Conservation (phyloP, 148 eudicot genomes). For the Pharnaceum exiguum region DNA sequence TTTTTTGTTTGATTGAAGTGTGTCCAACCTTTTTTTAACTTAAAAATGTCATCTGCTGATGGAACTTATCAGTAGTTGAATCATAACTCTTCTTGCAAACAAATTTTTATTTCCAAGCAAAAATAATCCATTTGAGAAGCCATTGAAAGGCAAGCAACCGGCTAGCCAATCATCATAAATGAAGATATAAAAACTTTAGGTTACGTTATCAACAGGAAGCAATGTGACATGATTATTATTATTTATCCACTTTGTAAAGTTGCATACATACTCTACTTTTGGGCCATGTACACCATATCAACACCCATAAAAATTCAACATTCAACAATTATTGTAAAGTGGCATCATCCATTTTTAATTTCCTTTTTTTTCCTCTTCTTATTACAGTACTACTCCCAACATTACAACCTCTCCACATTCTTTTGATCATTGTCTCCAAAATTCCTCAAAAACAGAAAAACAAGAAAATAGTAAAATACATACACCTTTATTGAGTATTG, state of each 20-base stretch:
- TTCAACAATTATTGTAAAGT: not conserved
- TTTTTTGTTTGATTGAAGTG: not conserved
- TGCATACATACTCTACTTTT: too few species aligned
- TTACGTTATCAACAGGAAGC: not conserved
- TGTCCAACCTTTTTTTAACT: not conserved
- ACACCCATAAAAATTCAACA: too few species aligned
- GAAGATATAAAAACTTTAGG: not conserved
- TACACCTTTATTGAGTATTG: too few species aligned
- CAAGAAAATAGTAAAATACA: slow-evolving; percentile 5
- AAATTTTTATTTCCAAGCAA: too few species aligned
- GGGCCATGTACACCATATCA: too few species aligned
- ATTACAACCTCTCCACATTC: slow-evolving; percentile 18
- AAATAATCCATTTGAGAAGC: not conserved
- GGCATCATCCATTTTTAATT: slow-evolving; percentile 11
- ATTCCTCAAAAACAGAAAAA: not conserved
- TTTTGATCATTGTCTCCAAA: not conserved
- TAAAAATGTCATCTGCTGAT: not conserved
- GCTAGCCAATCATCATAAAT: not conserved
- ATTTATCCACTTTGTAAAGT: slow-evolving; percentile 27
- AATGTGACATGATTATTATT: slow-evolving; percentile 15
- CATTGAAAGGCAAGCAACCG: slow-evolving; percentile 26
- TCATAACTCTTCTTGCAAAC: too few species aligned
- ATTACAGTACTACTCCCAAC: too few species aligned
- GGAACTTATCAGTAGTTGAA: too few species aligned
- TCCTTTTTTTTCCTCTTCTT: not conserved